These are phyloP conservation scores for Bipolaris zeicola DNA, from an alignment of 2,329 filamentous ascomycete species.

Conservation along the genomic window DNA sequence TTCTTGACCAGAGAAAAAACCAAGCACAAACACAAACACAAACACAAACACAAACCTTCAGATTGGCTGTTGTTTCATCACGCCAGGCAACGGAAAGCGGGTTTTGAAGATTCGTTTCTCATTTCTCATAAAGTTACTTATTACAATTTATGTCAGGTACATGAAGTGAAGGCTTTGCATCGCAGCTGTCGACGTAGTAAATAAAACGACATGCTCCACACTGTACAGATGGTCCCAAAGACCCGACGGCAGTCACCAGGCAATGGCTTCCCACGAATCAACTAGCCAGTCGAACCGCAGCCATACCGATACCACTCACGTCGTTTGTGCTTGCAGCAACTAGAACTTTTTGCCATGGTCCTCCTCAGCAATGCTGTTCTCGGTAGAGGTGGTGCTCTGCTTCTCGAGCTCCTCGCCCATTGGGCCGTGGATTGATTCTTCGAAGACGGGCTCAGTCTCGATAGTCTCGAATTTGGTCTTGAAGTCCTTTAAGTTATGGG, in stretches of 20 bases:
- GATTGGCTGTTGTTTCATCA: not conserved
- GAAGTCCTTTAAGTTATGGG: constrained; percentile 73
- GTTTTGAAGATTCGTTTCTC: constrained; percentile 12
- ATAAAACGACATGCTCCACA: constrained; percentile 9
- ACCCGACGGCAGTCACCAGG: constrained; percentile 17
- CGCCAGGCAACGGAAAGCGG: not conserved
- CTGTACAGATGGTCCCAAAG: constrained; percentile 32
- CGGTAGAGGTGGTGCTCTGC: constrained; percentile 58
- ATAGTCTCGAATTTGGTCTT: constrained; percentile 96
- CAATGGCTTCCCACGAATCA: constrained; percentile 30
- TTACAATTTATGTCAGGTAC: constrained; percentile 24
- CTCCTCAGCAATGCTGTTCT: constrained; percentile 64
- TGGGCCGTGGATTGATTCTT: constrained; percentile 80
- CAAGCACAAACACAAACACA: not conserved
- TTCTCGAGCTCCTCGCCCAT: constrained; percentile 62
- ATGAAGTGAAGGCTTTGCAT: constrained; percentile 21
- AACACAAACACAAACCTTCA: not conserved
- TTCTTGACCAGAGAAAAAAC: not conserved
- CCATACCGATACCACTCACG: constrained; percentile 12
- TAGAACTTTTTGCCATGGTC: constrained; percentile 55
- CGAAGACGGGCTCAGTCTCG: constrained; percentile 89
- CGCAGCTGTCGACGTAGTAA: constrained; percentile 15
- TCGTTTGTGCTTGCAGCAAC: constrained; percentile 7
- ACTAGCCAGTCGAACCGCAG: constrained; percentile 30
- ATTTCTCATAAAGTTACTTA: constrained; percentile 18